Conservation (phyloP, 2,329 filamentous ascomycete species). For the Paecilomyces variotii region DNA sequence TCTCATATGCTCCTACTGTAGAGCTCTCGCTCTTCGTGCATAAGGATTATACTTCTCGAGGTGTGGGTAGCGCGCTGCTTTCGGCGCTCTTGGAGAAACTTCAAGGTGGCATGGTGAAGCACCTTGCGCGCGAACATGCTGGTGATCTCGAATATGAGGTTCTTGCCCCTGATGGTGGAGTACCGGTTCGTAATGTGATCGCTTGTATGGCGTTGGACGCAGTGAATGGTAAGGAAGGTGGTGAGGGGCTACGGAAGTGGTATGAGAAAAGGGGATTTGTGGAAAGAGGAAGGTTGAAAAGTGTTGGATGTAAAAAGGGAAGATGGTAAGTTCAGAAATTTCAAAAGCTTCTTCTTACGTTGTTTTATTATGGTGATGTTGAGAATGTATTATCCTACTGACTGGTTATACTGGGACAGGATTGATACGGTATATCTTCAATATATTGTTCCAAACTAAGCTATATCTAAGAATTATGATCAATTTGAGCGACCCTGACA, state of each 20-base stretch:
- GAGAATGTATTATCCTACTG: neutral
- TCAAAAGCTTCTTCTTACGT: neutral
- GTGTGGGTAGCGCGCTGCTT: conserved; percentile 27
- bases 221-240: conserved; percentile 17
- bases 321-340: conserved; percentile 20
- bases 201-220: conserved; percentile 34
- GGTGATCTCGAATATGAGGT: conserved; percentile 8
- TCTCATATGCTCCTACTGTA: conserved; percentile 33
- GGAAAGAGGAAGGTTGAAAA: conserved; percentile 29
- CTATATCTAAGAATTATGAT: neutral
- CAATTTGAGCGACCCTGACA: too few relatives aligned
- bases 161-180: neutral
- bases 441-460: conserved; percentile 1
- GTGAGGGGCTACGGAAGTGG: conserved; percentile 28
- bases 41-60: conserved; percentile 20
- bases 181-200: conserved; percentile 23
- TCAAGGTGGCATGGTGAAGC: conserved; percentile 13
- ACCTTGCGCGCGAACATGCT: conserved; percentile 12
- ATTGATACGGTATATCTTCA: conserved; percentile 4
- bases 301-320: conserved; percentile 31
- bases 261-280: conserved; percentile 33
- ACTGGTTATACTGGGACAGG: neutral
- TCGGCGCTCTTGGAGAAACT: conserved; percentile 20
- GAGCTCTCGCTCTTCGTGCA: conserved; percentile 34
- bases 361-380: neutral